These are phyloP conservation scores for Brassica incana DNA, from an alignment of 345 rosid species.

Conservation along the genomic window DNA sequence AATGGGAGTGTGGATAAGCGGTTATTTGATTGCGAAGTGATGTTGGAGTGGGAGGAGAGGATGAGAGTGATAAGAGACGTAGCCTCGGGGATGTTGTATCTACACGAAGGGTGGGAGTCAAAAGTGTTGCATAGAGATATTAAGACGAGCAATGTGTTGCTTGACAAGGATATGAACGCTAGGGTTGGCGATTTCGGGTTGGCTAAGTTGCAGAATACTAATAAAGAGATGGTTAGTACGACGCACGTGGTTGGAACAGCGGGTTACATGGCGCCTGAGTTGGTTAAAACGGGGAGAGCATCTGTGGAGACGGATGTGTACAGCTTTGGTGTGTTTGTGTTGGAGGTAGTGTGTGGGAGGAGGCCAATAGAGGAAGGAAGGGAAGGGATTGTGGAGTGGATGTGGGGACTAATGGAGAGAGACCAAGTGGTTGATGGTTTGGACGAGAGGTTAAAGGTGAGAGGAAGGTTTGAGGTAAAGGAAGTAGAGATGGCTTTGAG, in stretches of 20 bases:
- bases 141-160: slow-evolving; percentile 78
- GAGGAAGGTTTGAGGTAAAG: slow-evolving; percentile 40
- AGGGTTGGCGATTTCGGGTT: slow-evolving; percentile 73
- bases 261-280: slow-evolving; percentile 81
- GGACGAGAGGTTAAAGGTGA: slow-evolving; percentile 46
- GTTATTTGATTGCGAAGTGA: slow-evolving; percentile 45
- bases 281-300: slow-evolving; percentile 50
- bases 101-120: slow-evolving; percentile 80
- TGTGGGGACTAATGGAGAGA: slow-evolving; percentile 39
- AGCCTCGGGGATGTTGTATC: slow-evolving; percentile 62
- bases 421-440: slow-evolving; percentile 45
- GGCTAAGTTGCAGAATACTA: slow-evolving; percentile 68
- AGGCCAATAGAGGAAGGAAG: slow-evolving; percentile 50
- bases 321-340: slow-evolving; percentile 48
- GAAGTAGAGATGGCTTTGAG: slow-evolving; percentile 58
- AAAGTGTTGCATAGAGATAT: slow-evolving; percentile 76
- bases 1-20: slow-evolving; percentile 70
- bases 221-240: slow-evolving; percentile 51
- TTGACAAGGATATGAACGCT: slow-evolving; percentile 72
- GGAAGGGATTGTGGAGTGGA: slow-evolving; percentile 44
- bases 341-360: slow-evolving; percentile 49
- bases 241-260: slow-evolving; percentile 57
- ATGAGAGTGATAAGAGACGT: slow-evolving; percentile 58
- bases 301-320: slow-evolving; percentile 47
- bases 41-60: slow-evolving; percentile 52